Evolutionary conservation across 352 stramenopile genomes (phyloP), one percentile per base, ranked within the genome.

Genomic region (Hyaloperonospora brassicae): DNA sequence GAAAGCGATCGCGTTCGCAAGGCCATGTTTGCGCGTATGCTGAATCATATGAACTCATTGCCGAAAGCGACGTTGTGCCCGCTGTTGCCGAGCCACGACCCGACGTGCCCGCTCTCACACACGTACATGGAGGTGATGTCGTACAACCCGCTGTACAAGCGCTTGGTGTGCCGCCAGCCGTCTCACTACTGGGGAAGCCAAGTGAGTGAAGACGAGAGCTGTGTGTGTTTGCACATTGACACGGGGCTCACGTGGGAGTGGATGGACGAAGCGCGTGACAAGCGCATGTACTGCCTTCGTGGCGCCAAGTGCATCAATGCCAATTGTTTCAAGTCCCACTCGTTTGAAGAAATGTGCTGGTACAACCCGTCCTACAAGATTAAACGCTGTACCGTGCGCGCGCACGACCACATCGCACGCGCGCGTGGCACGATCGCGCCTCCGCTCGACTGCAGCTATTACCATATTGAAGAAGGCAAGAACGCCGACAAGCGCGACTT

Each of bases 81-180:
- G 25, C 49, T 64, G 2, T 51, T 47, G 30, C 52, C n/a, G 40
- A 51, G 59, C 13, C 53, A 70, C 27, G 64, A 73, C 43, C 44
- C 50, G 22, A 41, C 49, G 0, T 81, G 71, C 17, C 50, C 44
- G 38, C 52, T 66, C 2, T 76, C 71, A 52, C 71, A 81, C 47
- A 66, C 65, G 42, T 78, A 78, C 45, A 40, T 72, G 5, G 71
- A 81, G 42, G 68, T 81, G 14, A 81, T 81, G 71, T 46, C 59
- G 43, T 81, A 72, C 58, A 81, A 81, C 27, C 71, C 71, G 40
- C 43, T 77, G 24, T 81, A 70, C 55, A 81, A 81, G 58, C 65
- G 67, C 5, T 46, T 81, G 42, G 51, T 66, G 24, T 81, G 71
- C 48, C 61, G 62, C 10, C 71, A 81, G 38, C 47, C 57, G 1